phyloP scores from a whole-genome alignment of 768 basidiomycete genomes.

The Suillus brevipes region DNA sequence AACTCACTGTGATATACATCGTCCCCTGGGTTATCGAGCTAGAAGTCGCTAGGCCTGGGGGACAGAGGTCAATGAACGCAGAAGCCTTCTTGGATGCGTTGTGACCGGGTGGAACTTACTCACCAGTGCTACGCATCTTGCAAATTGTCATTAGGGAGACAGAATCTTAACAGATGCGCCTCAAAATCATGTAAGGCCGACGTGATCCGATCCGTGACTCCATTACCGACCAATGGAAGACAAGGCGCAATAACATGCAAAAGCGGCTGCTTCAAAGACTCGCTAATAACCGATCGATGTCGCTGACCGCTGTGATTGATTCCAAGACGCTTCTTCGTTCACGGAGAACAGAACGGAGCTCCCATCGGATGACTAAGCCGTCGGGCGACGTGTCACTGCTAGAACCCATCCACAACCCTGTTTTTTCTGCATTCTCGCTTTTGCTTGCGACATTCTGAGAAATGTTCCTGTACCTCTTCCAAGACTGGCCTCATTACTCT shows the following conservation, averaged over 20 bases:
- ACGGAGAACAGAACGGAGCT: not conserved
- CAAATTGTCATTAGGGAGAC: not conserved
- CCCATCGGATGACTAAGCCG: slow-evolving; percentile 1
- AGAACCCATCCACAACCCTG: not conserved
- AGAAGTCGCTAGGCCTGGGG: not conserved
- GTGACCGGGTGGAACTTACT: not conserved
- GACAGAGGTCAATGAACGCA: not conserved
- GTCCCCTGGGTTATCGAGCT: not conserved
- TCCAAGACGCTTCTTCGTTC: not conserved
- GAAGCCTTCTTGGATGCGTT: not conserved
- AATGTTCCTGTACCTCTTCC: not conserved
- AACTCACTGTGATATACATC: not conserved
- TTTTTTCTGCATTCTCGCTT: not conserved
- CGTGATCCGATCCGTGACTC: slow-evolving; percentile 1
- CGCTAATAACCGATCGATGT: not conserved
- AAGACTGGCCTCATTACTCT: not conserved
- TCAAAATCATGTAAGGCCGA: too few relatives aligned
- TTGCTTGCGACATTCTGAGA: not conserved
- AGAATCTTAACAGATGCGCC: not conserved
- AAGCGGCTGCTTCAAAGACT: not conserved
- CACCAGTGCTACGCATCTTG: not conserved
- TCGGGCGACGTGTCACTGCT: not conserved
- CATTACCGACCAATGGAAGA: slow-evolving; percentile 1
- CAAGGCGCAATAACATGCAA: not conserved
- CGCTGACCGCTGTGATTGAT: not conserved